phyloP scores from a whole-genome alignment of 805 yeast genomes.

The Saccharomyces eubayanus region DNA sequence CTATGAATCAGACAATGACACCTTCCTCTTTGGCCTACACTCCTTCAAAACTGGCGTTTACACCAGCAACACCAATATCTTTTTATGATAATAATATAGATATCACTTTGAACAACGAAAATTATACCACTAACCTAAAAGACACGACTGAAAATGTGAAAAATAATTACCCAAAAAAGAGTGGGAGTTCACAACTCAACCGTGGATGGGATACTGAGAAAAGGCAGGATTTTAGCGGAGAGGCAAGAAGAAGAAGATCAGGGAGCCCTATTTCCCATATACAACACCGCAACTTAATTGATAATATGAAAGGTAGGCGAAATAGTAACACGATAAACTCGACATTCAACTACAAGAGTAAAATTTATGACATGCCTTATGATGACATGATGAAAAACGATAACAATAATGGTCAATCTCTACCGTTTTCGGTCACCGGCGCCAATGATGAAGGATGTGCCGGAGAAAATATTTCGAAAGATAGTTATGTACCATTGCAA shows the following conservation, averaged over 20 bases:
- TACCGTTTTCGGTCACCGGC: neutral
- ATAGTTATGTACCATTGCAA: neutral
- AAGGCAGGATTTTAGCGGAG: neutral
- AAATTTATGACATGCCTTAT: slow-evolving; percentile 31
- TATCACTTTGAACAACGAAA: neutral
- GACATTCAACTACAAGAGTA: slow-evolving; percentile 33
- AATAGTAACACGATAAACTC: slow-evolving; percentile 10
- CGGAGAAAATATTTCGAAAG: neutral
- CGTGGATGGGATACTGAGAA: neutral
- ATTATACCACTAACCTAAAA: slow-evolving; percentile 1
- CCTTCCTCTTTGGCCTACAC: slow-evolving; percentile 22
- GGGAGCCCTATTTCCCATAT: slow-evolving; percentile 10
- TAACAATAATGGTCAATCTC: neutral
- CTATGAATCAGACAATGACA: slow-evolving; percentile 22
- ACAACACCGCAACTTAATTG: slow-evolving; percentile 9
- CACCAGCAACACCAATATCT: slow-evolving; percentile 22
- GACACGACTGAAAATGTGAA: neutral
- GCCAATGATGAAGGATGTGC: neutral
- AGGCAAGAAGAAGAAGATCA: slow-evolving; percentile 10
- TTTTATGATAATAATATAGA: slow-evolving; percentile 3
- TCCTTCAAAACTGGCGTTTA: slow-evolving; percentile 18
- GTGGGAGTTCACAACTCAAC: neutral
- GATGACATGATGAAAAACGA: slow-evolving; percentile 2
- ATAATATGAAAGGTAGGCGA: neutral
- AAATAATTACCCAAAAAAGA: neutral